Conservation (phyloP, 2,329 filamentous ascomycete genomes). For the Colletotrichum lupini region DNA sequence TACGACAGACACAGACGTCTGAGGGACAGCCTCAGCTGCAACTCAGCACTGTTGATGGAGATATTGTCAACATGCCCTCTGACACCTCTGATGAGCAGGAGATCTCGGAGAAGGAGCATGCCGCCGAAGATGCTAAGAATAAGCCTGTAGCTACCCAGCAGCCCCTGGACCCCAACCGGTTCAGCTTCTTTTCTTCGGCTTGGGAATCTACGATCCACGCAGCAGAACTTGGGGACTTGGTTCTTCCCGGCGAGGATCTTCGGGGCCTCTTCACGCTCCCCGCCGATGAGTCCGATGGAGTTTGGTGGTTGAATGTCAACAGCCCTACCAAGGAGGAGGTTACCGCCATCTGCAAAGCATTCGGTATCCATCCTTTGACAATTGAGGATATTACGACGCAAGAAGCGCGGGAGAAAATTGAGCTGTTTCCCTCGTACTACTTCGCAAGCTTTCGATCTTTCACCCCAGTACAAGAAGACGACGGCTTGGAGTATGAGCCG, state of each 20-base stretch:
- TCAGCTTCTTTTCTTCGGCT: constrained; percentile 97
- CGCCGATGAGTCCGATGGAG: constrained; percentile 75
- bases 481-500: constrained; percentile 87
- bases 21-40: constrained; percentile 44
- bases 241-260: constrained; percentile 90
- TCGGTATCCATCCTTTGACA: constrained; percentile 94
- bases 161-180: constrained; percentile 77
- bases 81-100: constrained; percentile 50
- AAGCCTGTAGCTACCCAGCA: constrained; percentile 39
- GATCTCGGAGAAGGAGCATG: constrained; percentile 58
- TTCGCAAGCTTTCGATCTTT: constrained; percentile 98
- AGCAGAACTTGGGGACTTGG: constrained; percentile 85
- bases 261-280: constrained; percentile 83
- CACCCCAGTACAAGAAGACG: constrained; percentile 79
- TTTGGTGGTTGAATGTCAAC: constrained; percentile 99
- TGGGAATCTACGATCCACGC: constrained; percentile 95
- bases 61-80: constrained; percentile 65
- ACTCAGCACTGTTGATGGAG: constrained; percentile 65
- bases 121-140: constrained; percentile 51
- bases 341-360: constrained; percentile 88
- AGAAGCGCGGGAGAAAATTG: constrained; percentile 97
- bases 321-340: constrained; percentile 91
- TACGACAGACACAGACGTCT: constrained; percentile 56
- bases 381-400: constrained; percentile 96
- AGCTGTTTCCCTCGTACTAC: constrained; percentile 97